Evolutionary conservation across 2,329 filamentous ascomycete species (phyloP).

Genomic region (Colletotrichum incanum): DNA sequence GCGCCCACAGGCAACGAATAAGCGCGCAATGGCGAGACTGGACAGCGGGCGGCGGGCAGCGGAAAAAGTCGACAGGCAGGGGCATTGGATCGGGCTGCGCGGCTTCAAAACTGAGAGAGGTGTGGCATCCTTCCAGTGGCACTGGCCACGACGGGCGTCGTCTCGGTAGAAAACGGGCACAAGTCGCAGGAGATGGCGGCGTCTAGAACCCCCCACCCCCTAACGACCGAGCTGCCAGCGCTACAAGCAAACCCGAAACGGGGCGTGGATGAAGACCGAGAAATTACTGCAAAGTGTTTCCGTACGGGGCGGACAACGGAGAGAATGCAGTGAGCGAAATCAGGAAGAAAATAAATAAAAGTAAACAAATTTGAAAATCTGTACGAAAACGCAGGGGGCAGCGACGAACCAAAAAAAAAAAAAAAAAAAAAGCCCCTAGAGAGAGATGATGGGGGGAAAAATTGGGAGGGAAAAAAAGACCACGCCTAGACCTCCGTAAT

Average conservation of each 20-base stretch:
- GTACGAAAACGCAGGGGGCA: not conserved
- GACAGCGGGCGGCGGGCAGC: too few species aligned
- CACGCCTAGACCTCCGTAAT: slow-evolving; percentile 23
- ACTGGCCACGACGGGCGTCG: not conserved
- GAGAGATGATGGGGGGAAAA: not conserved
- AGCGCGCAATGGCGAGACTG: slow-evolving; percentile 2
- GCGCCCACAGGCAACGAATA: not conserved
- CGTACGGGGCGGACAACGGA: not conserved
- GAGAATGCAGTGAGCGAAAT: not conserved
- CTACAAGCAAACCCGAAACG: not conserved
- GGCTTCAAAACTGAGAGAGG: not conserved
- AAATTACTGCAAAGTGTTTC: not conserved
- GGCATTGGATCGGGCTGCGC: not conserved
- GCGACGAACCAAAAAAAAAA: not conserved
- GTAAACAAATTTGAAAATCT: not conserved
- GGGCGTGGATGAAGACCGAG: not conserved
- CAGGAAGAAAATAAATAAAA: not conserved
- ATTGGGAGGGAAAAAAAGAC: slow-evolving; percentile 5
- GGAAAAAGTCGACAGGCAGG: not conserved
- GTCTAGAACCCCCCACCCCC: not conserved
- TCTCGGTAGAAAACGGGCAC: slow-evolving; percentile 11
- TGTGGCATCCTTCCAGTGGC: not conserved
- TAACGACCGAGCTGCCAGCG: not conserved
- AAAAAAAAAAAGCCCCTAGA: slow-evolving; percentile 4
- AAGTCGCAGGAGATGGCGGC: not conserved